Base-by-base conservation (phyloP, 23 red algal genomes). In the Chondrus crispus region DNA sequence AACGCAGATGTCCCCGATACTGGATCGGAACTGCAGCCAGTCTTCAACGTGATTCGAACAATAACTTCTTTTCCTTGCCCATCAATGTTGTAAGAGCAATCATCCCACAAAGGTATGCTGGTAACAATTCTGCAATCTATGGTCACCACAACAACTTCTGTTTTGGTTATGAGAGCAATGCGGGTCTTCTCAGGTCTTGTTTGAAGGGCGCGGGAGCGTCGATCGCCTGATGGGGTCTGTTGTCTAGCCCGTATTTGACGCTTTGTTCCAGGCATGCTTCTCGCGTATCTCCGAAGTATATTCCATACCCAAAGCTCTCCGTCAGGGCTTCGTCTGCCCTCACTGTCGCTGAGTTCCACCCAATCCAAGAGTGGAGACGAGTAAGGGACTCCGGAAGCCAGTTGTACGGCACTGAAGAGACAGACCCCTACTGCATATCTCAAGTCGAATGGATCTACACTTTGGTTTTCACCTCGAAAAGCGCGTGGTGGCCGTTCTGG, bases 81-180 rank as follows among this genome's bases (percentile, higher is more conserved):
- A 77, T 28, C 52, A 6, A 92, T 64, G 28, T 92, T 76, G 58
- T 73, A 92, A 18, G 50, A 46, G 28, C 63, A 52, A 49, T 81
- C 50, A 13, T 20, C 26, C 88, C 77, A 81, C 22, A 92, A 43
- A 20, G 88, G n/a, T 58, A 92, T 92, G 30, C 68, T 62, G 10
- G 83, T 42, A 7, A 96, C 87, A 55, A 96, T 24, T 16, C 54
- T 89, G 50, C 87, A 85, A 55, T 96, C 88, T 53, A 96, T 28
- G 9, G 87, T 96, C 2, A 64, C 87, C 14, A 96, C 47, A 46
- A 92, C 44, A 74, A 96, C 41, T 26, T 78, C 86, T 72, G 52
- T 64, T 13, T 75, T 63, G 3, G 86, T 85, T 32, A 92, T 52
- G 4, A 96, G 63, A 18, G 74, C 94, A 22, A 91, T 87, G n/a